Percentiles rank a stretch among this genome's conserved stretches.
These are phyloP conservation scores for Fusarium sp. DNA, from an alignment of 2,329 filamentous ascomycete species.

Conservation along the genomic window DNA sequence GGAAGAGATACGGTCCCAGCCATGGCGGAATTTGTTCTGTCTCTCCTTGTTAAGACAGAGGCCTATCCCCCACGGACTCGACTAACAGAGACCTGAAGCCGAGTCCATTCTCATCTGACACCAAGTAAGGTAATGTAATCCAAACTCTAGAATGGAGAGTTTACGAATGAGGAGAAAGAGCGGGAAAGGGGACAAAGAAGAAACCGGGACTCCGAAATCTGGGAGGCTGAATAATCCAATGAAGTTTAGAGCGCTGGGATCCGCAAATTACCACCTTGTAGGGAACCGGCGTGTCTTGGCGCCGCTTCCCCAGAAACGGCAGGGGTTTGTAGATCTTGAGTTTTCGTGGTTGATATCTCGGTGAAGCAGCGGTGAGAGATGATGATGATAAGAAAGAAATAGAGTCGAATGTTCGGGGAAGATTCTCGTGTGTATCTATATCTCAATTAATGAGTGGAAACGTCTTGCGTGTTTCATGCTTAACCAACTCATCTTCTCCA, in stretches of 20 bases:
- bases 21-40: conserved; percentile 23
- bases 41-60: not conserved
- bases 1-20: conserved; percentile 18
- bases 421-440: conserved; percentile 1
- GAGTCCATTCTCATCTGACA: conserved; percentile 15
- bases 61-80: conserved; percentile 14
- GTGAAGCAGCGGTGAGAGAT: not conserved
- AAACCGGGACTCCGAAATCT: not conserved
- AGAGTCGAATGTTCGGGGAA: not conserved
- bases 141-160: not conserved
- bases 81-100: conserved; percentile 11
- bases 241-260: conserved; percentile 1
- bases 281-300: conserved; percentile 31
- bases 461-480: conserved; percentile 18
- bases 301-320: conserved; percentile 31
- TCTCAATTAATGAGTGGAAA: not conserved
- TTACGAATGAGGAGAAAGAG: not conserved
- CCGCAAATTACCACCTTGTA: conserved; percentile 16
- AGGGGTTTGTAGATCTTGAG: conserved; percentile 3
- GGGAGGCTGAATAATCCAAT: conserved; percentile 30
- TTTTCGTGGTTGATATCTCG: not conserved
- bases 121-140: not conserved
- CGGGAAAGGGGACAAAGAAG: not conserved
- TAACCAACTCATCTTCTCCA: conserved; percentile 33
- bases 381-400: not conserved